Evolutionary conservation across 306 rosid genomes (phyloP).

Genomic region (Castanopsis chinensis): DNA sequence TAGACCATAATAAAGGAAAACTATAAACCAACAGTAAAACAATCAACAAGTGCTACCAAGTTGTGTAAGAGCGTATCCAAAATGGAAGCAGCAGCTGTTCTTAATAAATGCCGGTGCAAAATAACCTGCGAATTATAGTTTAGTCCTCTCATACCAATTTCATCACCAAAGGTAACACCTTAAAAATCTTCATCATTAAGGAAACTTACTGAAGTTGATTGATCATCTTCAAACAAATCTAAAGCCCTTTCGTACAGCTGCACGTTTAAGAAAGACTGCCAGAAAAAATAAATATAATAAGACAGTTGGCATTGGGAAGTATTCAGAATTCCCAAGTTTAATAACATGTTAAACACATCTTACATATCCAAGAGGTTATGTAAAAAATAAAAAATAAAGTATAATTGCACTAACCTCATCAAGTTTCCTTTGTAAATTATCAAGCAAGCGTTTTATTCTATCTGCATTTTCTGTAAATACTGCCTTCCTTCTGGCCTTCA

Average conservation of each 20-base stretch:
- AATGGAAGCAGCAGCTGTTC: conserved; percentile 73
- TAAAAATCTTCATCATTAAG: conserved; percentile 18
- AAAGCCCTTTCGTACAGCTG: conserved; percentile 94
- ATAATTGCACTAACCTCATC: conserved; percentile 69
- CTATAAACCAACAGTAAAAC: conserved; percentile 6
- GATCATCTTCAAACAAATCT: conserved; percentile 95
- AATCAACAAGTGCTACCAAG: conserved; percentile 50
- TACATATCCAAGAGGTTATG: not conserved
- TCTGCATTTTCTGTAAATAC: conserved; percentile 73
- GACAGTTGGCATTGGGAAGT: conserved; percentile 6
- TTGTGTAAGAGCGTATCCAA: conserved; percentile 65
- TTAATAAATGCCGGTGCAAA: conserved; percentile 92
- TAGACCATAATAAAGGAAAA: conserved; percentile 4
- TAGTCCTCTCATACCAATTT: conserved; percentile 26
- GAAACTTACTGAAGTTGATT: conserved; percentile 73
- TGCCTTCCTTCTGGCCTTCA: conserved; percentile 87
- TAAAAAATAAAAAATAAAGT: not conserved
- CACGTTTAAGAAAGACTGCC: conserved; percentile 91
- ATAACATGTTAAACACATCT: not conserved
- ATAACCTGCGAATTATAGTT: conserved; percentile 61
- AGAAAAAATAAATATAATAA: conserved; percentile 26
- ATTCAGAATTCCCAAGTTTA: not conserved
- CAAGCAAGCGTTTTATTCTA: conserved; percentile 69
- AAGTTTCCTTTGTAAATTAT: conserved; percentile 79
- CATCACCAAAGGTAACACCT: conserved; percentile 21